phyloP scores from a whole-genome alignment of 106 monocot species.

The Posidonia australis region DNA sequence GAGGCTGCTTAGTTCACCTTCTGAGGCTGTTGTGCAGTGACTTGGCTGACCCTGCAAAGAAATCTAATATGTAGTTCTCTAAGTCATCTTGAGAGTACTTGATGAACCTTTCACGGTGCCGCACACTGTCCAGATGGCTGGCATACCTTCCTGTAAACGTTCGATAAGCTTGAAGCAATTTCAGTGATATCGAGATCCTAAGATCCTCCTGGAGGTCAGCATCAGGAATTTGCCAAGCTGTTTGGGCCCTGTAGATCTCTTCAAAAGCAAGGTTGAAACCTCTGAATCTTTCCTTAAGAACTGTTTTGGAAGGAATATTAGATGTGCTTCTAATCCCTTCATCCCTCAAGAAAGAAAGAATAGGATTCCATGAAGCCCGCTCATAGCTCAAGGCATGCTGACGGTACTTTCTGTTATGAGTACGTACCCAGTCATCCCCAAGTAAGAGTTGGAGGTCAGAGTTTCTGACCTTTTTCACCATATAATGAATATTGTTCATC shows the following conservation, averaged over 20 bases:
- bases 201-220: conserved; percentile 21
- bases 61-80: conserved; percentile 5
- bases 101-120: conserved; percentile 11
- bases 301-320: conserved; percentile 10
- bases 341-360: conserved; percentile 32
- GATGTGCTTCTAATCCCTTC: conserved; percentile 19
- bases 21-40: too few species aligned
- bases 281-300: conserved; percentile 20
- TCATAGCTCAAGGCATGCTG: conserved; percentile 35
- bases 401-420: conserved; percentile 21
- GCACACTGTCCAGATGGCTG: conserved; percentile 1
- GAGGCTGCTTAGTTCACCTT: too few species aligned
- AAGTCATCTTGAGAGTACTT: conserved; percentile 17
- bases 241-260: conserved; percentile 14
- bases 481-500: conserved; percentile 93
- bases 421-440: conserved; percentile 48
- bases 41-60: conserved; percentile 1
- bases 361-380: conserved; percentile 39
- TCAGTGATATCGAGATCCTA: conserved; percentile 20
- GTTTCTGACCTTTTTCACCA: conserved; percentile 61
- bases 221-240: conserved; percentile 18
- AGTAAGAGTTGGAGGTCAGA: neutral
- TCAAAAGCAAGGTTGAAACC: conserved; percentile 16
- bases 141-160: conserved; percentile 22
- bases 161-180: conserved; percentile 15